Evolutionary conservation across 2,329 filamentous ascomycete species (phyloP).

Genomic region (Nakataea oryzae): DNA sequence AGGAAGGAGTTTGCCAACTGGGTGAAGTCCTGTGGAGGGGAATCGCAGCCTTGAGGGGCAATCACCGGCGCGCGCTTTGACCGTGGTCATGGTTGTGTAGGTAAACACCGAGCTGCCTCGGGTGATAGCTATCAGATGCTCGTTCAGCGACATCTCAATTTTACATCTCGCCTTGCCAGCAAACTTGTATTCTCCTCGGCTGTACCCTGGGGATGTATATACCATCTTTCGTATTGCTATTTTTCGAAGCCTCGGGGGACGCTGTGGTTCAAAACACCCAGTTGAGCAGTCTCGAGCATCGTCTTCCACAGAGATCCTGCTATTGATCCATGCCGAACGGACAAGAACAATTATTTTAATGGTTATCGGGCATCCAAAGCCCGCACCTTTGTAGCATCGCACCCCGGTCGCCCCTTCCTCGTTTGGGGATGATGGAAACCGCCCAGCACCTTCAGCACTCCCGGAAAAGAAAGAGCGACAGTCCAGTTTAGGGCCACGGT

Average conservation of each 20-base stretch:
- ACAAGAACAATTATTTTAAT: no score
- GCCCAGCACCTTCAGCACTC: not conserved
- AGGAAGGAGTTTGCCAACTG: conserved; percentile 70
- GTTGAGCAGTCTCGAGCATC: not conserved
- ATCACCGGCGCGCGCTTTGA: conserved; percentile 1
- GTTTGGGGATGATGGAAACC: not conserved
- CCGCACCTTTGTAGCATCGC: no score
- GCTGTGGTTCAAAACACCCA: not conserved
- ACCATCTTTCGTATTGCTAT: not conserved
- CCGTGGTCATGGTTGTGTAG: not conserved
- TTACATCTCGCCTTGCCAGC: not conserved
- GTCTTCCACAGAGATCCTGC: not conserved
- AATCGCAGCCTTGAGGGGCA: conserved; percentile 3
- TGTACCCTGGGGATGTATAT: not conserved
- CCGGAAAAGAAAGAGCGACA: not conserved
- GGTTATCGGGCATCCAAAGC: no score
- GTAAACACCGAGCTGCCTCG: not conserved
- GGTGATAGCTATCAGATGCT: not conserved
- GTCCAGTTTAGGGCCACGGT: no score
- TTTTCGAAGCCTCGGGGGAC: not conserved
- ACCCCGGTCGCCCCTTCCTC: not conserved
- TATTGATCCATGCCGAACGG: not conserved
- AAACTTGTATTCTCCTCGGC: not conserved
- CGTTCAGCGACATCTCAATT: not conserved
- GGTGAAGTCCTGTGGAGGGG: conserved; percentile 35